Conservation (phyloP, 2,329 filamentous ascomycete species). For the Samsoniella hepiali region DNA sequence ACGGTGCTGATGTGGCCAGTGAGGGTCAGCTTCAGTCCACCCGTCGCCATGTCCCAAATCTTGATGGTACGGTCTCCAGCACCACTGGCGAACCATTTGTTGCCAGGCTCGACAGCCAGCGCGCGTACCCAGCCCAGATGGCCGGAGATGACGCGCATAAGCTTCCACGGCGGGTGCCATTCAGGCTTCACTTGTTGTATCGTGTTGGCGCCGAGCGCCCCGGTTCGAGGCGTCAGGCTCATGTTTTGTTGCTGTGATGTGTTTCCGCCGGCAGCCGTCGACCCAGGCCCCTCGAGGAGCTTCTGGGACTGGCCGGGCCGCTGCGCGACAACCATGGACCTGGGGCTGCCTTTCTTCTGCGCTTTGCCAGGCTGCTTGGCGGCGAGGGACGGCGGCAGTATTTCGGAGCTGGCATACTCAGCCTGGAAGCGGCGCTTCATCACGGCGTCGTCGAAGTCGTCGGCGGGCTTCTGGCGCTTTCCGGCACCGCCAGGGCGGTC, state of each 20-base stretch:
- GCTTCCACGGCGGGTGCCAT: slow-evolving; percentile 98
- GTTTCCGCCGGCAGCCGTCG: slow-evolving; percentile 29
- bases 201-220: slow-evolving; percentile 24
- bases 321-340: slow-evolving; percentile 43
- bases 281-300: slow-evolving; percentile 40
- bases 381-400: slow-evolving; percentile 73
- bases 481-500: slow-evolving; percentile 22
- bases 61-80: slow-evolving; percentile 97
- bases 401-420: slow-evolving; percentile 76
- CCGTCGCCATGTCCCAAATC: slow-evolving; percentile 94
- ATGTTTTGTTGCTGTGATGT: slow-evolving; percentile 26
- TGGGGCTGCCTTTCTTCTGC: slow-evolving; percentile 36
- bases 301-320: slow-evolving; percentile 32
- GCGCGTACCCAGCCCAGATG: slow-evolving; percentile 93
- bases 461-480: slow-evolving; percentile 40
- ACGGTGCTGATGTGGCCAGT: slow-evolving; percentile 95
- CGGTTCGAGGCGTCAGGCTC: slow-evolving; percentile 30
- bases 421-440: slow-evolving; percentile 53
- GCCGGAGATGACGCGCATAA: slow-evolving; percentile 95
- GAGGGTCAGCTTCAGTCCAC: slow-evolving; percentile 77
- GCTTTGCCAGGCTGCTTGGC: slow-evolving; percentile 66
- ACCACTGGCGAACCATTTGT: slow-evolving; percentile 96
- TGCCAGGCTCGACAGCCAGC: slow-evolving; percentile 89
- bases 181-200: slow-evolving; percentile 65
- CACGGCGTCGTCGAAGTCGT: slow-evolving; percentile 32